Conservation (phyloP, 208 protist species). For the Naegleria lovaniensis region DNA sequence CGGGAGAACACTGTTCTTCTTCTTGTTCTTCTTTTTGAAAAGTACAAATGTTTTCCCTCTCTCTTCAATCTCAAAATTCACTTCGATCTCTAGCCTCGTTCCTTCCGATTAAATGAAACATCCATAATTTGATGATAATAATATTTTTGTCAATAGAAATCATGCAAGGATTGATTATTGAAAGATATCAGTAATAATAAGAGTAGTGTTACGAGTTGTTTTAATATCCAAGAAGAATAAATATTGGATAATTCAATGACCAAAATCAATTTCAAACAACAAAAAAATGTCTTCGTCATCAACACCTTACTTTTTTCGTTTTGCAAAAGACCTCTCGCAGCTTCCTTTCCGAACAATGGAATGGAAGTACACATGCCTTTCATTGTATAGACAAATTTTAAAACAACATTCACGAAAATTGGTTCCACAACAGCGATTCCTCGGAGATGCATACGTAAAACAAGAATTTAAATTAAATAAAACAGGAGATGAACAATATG, state of each 20-base stretch:
- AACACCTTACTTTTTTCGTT: neutral
- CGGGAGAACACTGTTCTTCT: no score
- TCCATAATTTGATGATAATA: no score
- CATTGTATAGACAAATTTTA: neutral
- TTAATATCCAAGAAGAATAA: no score
- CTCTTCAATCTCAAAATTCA: no score
- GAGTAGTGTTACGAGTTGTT: no score
- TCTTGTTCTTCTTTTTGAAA: no score
- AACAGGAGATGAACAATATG: neutral
- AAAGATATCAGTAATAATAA: neutral
- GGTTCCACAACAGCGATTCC: neutral
- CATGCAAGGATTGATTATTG: neutral
- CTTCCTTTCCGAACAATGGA: neutral
- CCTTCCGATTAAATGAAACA: no score
- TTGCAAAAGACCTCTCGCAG: neutral
- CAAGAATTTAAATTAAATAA: conserved; percentile 6
- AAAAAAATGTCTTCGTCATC: neutral
- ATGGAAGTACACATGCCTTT: neutral
- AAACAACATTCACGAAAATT: neutral
- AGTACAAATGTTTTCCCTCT: no score
- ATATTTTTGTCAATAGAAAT: no score
- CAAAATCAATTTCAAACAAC: neutral
- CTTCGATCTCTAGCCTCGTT: no score
- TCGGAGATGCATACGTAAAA: neutral
- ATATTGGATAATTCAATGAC: no score